Conservation (phyloP, 257 asterid genomes). For the Cordia subcordata region DNA sequence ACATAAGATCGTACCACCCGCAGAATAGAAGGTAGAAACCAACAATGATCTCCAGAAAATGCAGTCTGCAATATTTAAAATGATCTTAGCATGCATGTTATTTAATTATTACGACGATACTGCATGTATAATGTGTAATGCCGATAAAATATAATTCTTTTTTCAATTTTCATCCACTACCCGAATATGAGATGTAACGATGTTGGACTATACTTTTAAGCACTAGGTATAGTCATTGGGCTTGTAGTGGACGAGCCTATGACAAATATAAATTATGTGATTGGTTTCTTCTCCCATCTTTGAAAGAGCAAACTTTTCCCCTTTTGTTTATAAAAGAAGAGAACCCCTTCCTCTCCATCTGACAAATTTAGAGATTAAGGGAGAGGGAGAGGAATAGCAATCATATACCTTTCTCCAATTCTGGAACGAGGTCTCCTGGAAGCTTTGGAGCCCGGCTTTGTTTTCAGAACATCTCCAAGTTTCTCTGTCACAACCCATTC, state of each 20-base stretch:
- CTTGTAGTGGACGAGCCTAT: no score
- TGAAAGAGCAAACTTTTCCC: no score
- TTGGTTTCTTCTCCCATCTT: not conserved
- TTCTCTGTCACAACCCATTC: slow-evolving; percentile 79
- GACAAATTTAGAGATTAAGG: not conserved
- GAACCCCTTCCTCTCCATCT: not conserved
- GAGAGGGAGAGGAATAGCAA: not conserved
- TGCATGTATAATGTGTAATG: no score
- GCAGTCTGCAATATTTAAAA: slow-evolving; percentile 34
- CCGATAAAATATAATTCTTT: no score
- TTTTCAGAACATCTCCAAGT: slow-evolving; percentile 47
- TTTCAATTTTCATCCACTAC: no score
- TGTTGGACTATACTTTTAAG: no score
- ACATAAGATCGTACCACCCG: slow-evolving; percentile 53
- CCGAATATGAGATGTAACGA: no score
- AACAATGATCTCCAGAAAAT: slow-evolving; percentile 47
- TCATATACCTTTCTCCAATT: slow-evolving; percentile 52
- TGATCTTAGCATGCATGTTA: no score
- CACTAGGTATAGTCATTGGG: no score
- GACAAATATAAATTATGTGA: not conserved
- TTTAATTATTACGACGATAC: no score
- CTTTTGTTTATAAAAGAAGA: no score
- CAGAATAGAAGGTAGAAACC: slow-evolving; percentile 49
- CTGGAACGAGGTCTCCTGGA: slow-evolving; percentile 21
- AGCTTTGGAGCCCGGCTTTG: slow-evolving; percentile 30